Evolutionary conservation across 2,329 filamentous ascomycete genomes (phyloP), one percentile per base, ranked within the genome.

Genomic region (Cryphonectria japonica): DNA sequence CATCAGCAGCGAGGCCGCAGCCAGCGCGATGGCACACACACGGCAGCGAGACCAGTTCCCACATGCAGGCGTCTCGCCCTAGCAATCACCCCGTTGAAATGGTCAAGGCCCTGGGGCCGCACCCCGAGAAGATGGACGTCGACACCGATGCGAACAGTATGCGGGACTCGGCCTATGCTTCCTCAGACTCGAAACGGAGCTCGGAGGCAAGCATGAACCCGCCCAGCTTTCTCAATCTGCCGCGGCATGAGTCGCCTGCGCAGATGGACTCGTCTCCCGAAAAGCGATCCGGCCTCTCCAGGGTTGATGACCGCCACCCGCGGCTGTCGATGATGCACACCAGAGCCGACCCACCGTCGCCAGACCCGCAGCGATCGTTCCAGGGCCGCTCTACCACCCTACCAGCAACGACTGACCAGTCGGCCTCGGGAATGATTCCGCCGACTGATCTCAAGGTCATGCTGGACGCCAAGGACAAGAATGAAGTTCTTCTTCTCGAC

Each of bases 401-500:
- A n/a, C 88, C 89, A 0, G 75, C 81, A 6, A 80, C 82, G 7
- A 73, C 85, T 3, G 86, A 89, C 34, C 77, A 80, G 22, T 82
- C 82, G 69, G 82, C 80, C 0, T 84, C 87, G 0, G 78, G 79
- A 0, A 82, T 91, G 81, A 85, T 93, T 39, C 79, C 86, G 0
- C 82, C 85, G 2, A 79, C 83, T 1, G 82, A 88, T 41, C 83
- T 93, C 19, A 87, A 85, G 72, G 84, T 87, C 11, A 80, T 93
- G 57, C 78, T 93, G 16, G 81, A 86, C 65, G 78, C 77, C 2
- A 75, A 80, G 2, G 76, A 81, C 9, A 76, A 81, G 11, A 77
- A 80, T 9, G 82, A 84, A 0, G 75, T 93, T 0, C 83, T 99
- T 43, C 79, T 98, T 1, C 83, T 99, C 5, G 96, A 99, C 79